Evolutionary conservation across 352 stramenopile species (phyloP).

Genomic region (Peronosclerospora sorghi): DNA sequence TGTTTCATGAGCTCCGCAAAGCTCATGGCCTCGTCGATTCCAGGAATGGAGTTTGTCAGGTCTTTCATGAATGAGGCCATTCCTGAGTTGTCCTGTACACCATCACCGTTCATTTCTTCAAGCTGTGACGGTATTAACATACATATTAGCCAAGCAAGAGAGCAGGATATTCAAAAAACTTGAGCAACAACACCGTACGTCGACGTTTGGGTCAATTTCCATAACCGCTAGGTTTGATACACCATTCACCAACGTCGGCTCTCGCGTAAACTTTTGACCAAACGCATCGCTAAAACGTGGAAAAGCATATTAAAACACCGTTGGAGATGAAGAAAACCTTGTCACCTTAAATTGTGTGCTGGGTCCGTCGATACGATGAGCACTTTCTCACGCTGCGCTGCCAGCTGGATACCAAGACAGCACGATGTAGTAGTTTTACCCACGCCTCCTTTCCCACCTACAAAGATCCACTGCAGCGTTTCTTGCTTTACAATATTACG

Average conservation of each 20-base stretch:
- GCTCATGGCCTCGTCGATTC: conserved; percentile 98
- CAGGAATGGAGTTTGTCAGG: conserved; percentile 95
- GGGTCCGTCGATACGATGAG: conserved; percentile 99
- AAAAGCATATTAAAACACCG: background rate
- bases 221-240: conserved; percentile 98
- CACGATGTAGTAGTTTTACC: conserved; percentile 98
- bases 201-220: conserved; percentile 94
- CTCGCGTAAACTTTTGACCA: conserved; percentile 97
- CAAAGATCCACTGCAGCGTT: conserved; percentile 91
- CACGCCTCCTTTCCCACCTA: conserved; percentile 91
- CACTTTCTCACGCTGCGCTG: conserved; percentile 89
- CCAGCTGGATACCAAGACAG: conserved; percentile 89
- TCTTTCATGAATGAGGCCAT: conserved; percentile 94
- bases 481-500: conserved; percentile 85
- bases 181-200: conserved; percentile 27
- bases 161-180: background rate
- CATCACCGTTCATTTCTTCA: conserved; percentile 74
- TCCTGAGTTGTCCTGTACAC: conserved; percentile 77
- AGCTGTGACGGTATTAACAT: conserved; percentile 24
- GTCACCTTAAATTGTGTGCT: conserved; percentile 94
- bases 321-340: background rate
- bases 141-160: background rate
- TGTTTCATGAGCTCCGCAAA: conserved; percentile 99
- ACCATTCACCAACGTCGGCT: conserved; percentile 95
- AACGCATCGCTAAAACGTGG: conserved; percentile 91